Conservation (phyloP, 1,139 yeast genomes). For the Dujonia santamariae region DNA sequence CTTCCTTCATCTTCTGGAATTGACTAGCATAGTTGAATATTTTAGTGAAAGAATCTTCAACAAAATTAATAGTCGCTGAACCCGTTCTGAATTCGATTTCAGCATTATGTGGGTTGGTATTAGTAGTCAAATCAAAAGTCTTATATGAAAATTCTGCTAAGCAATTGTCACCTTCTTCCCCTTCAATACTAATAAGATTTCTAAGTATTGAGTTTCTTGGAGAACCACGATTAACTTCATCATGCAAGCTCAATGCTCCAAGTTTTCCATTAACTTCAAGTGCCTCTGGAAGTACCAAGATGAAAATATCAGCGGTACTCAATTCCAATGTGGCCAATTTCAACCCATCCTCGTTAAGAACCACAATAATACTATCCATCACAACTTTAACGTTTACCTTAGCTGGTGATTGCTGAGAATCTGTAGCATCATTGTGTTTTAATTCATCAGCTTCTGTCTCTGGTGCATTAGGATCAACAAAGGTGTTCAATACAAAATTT, state of each 20-base stretch:
- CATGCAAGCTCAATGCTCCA: conserved; percentile 79
- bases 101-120: conserved; percentile 52
- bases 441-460: conserved; percentile 66
- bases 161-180: conserved; percentile 42
- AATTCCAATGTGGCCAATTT: conserved; percentile 77
- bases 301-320: conserved; percentile 67
- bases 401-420: conserved; percentile 60
- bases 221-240: conserved; percentile 68
- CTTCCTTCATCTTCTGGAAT: conserved; percentile 80
- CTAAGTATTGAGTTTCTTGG: conserved; percentile 59
- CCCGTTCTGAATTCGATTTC: conserved; percentile 68
- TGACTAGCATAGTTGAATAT: conserved; percentile 67
- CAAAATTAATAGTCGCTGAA: conserved; percentile 68
- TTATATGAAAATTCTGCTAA: conserved; percentile 83
- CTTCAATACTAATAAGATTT: conserved; percentile 75
- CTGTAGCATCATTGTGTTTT: conserved; percentile 59
- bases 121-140: conserved; percentile 63
- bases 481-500: conserved; percentile 82
- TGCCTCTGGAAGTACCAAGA: conserved; percentile 70
- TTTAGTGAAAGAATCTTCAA: conserved; percentile 75
- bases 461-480: conserved; percentile 75
- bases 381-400: conserved; percentile 67
- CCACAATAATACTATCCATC: conserved; percentile 70
- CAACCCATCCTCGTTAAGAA: conserved; percentile 80
- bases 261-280: conserved; percentile 72